phyloP scores from a whole-genome alignment of 1,284 basidiomycete genomes.

The Coniferiporia weirii region DNA sequence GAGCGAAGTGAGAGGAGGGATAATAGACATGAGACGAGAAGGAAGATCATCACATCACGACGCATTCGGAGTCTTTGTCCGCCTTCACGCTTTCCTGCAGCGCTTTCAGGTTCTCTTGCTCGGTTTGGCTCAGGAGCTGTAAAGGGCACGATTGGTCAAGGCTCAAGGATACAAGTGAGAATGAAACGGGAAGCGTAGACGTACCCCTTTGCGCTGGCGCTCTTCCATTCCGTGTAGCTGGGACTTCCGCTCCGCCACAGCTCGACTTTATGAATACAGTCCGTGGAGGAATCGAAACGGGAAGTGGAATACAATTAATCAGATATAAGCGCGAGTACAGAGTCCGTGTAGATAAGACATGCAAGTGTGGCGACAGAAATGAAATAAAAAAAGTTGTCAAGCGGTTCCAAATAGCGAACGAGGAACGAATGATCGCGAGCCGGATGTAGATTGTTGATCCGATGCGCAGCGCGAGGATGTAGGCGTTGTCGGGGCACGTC shows the following conservation, averaged over 20 bases:
- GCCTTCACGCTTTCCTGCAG: constrained; percentile 13
- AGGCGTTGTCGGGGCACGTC: not conserved
- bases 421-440: constrained; percentile 8
- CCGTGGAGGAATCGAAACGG: not conserved
- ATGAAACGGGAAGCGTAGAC: not conserved
- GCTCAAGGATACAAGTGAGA: not conserved
- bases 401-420: constrained; percentile 15
- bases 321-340: no score
- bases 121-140: constrained; percentile 11
- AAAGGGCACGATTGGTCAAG: not conserved
- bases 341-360: no score
- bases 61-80: constrained; percentile 5
- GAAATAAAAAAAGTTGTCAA: not conserved
- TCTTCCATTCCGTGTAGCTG: constrained; percentile 13
- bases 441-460: not conserved
- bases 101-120: constrained; percentile 5
- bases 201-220: constrained; percentile 13
- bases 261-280: constrained; percentile 5
- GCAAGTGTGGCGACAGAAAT: not conserved
- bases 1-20: not conserved
- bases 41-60: constrained; percentile 9
- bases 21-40: not conserved
- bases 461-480: constrained; percentile 10
- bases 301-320: not conserved
- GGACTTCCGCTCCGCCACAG: constrained; percentile 12